Percentiles rank a stretch among this genome's conserved stretches.
phyloP scores from a whole-genome alignment of 768 basidiomycete species.

The Tylopilus subfusipes region DNA sequence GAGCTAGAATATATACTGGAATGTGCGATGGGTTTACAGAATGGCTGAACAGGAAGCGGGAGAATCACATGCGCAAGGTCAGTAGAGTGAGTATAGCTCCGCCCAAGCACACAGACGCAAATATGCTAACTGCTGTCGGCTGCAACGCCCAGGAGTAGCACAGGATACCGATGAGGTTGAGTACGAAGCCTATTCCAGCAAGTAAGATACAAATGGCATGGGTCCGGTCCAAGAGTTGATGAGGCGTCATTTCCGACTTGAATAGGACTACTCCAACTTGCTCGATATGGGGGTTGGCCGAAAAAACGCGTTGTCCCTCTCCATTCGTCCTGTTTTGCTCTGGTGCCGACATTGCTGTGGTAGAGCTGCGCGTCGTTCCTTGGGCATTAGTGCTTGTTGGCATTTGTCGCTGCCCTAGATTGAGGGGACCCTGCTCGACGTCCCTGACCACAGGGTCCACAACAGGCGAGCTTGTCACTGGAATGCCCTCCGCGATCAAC shows the following conservation, averaged over 20 bases:
- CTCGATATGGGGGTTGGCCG: constrained; percentile 47
- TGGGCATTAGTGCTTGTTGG: neutral
- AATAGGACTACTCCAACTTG: constrained; percentile 50
- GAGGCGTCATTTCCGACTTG: constrained; percentile 33
- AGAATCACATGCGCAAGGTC: constrained; percentile 6
- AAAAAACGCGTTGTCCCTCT: constrained; percentile 31
- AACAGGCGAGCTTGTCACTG: constrained; percentile 19
- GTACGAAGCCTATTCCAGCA: constrained; percentile 45
- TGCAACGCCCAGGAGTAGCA: constrained; percentile 50
- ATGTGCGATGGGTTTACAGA: neutral
- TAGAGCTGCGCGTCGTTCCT: neutral
- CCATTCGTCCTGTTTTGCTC: neutral
- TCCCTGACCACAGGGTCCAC: constrained; percentile 3
- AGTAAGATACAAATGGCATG: constrained; percentile 50
- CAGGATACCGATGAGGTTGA: constrained; percentile 48
- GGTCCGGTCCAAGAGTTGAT: constrained; percentile 43
- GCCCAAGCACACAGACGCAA: constrained; percentile 39
- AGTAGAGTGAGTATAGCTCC: constrained; percentile 28
- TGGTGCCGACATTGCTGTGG: neutral
- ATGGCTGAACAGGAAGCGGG: neutral
- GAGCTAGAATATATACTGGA: neutral
- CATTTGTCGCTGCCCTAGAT: too few relatives aligned
- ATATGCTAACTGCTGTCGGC: constrained; percentile 42
- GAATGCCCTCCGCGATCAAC: constrained; percentile 35
- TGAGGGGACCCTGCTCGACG: constrained; percentile 9